These are phyloP conservation scores for Wakefieldia striispora DNA, from an alignment of 768 basidiomycete genomes.

Conservation along the genomic window DNA sequence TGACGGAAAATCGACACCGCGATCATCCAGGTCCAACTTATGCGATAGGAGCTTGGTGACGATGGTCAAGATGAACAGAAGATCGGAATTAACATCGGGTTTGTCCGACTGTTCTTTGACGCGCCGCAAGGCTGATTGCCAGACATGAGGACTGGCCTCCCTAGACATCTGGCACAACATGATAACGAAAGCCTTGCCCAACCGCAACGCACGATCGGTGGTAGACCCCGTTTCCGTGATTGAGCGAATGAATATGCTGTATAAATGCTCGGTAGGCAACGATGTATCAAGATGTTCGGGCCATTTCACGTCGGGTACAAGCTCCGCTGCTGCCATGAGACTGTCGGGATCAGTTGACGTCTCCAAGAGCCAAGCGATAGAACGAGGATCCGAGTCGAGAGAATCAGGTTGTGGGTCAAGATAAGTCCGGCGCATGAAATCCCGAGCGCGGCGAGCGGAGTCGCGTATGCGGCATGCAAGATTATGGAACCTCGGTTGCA, in stretches of 20 bases:
- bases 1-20: neutral
- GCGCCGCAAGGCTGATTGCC: neutral
- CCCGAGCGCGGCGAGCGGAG: neutral
- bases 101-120: neutral
- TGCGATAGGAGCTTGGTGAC: constrained; percentile 1
- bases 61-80: constrained; percentile 1
- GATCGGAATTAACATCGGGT: neutral
- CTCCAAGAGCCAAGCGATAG: constrained; percentile 20
- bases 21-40: neutral
- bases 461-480: neutral
- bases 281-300: constrained; percentile 10
- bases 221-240: neutral
- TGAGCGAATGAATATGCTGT: constrained; percentile 2
- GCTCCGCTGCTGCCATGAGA: constrained; percentile 7
- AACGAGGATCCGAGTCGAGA: neutral
- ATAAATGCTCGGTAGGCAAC: neutral
- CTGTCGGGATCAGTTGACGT: constrained; percentile 16
- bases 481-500: neutral
- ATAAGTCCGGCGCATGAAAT: neutral
- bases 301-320: constrained; percentile 19
- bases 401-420: neutral
- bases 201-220: neutral
- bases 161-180: constrained; percentile 1
- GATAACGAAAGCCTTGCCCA: constrained; percentile 6
- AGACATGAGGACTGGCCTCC: neutral